phyloP scores from a whole-genome alignment of 2,329 filamentous ascomycete species.

The Cercospora citrullina region DNA sequence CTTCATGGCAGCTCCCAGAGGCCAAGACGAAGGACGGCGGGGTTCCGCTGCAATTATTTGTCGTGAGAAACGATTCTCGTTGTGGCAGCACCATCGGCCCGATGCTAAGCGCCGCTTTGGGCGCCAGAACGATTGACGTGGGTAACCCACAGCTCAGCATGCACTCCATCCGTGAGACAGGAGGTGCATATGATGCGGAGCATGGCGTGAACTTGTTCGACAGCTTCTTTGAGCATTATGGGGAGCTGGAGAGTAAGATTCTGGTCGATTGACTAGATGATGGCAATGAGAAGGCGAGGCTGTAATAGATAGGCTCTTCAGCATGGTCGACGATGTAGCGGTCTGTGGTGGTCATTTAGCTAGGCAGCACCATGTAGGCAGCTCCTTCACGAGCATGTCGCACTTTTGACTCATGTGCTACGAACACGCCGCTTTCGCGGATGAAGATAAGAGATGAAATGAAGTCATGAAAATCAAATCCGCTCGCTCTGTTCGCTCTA shows the following conservation, averaged over 20 bases:
- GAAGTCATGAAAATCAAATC: neutral
- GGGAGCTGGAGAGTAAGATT: slow-evolving; percentile 78
- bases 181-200: slow-evolving; percentile 82
- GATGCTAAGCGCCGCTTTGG: slow-evolving; percentile 86
- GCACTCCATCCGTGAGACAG: slow-evolving; percentile 95
- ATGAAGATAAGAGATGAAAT: neutral
- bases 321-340: neutral
- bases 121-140: slow-evolving; percentile 84
- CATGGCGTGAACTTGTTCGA: slow-evolving; percentile 83
- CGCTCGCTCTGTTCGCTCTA: neutral
- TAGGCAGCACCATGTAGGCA: neutral
- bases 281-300: slow-evolving; percentile 1
- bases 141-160: slow-evolving; percentile 94
- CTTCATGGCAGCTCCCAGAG: slow-evolving; percentile 36
- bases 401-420: neutral
- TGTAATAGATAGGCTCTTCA: neutral
- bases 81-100: slow-evolving; percentile 97
- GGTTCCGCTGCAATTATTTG: slow-evolving; percentile 91
- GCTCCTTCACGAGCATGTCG: neutral
- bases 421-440: neutral
- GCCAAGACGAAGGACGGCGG: slow-evolving; percentile 56
- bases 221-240: slow-evolving; percentile 82
- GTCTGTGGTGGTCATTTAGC: neutral
- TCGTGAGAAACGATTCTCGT: slow-evolving; percentile 90
- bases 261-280: slow-evolving; percentile 65